phyloP scores from a whole-genome alignment of 176 grass and related monocot genomes.

The Oryza officinalis region DNA sequence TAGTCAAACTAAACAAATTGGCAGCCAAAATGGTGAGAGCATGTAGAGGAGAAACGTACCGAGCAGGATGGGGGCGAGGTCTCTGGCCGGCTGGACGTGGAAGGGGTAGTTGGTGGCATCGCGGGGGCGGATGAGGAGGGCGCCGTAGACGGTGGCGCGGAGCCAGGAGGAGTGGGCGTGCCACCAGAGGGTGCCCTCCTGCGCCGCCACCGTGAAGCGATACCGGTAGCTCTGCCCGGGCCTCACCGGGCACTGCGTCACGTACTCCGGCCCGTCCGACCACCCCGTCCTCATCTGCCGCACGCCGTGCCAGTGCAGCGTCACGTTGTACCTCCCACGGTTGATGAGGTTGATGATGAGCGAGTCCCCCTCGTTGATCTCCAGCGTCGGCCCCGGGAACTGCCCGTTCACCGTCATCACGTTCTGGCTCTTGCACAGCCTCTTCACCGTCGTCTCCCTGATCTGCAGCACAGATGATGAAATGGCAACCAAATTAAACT shows the following conservation, averaged over 20 bases:
- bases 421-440: slow-evolving; percentile 63
- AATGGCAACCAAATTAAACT: no score
- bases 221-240: slow-evolving; percentile 76
- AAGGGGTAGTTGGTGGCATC: slow-evolving; percentile 56
- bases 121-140: slow-evolving; percentile 67
- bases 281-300: slow-evolving; percentile 85
- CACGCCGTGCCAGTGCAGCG: slow-evolving; percentile 82
- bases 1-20: no score
- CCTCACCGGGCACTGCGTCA: slow-evolving; percentile 91
- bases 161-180: slow-evolving; percentile 95
- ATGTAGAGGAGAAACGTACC: slow-evolving; percentile 37
- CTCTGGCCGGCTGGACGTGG: slow-evolving; percentile 29
- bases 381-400: slow-evolving; percentile 79
- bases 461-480: slow-evolving; percentile 33
- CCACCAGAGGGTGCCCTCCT: slow-evolving; percentile 96
- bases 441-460: slow-evolving; percentile 68
- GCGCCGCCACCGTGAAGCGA: slow-evolving; percentile 69
- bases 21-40: no score
- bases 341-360: slow-evolving; percentile 58
- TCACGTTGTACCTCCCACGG: slow-evolving; percentile 67
- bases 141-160: slow-evolving; percentile 83
- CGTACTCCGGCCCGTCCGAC: slow-evolving; percentile 88
- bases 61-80: slow-evolving; percentile 68
- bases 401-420: slow-evolving; percentile 79
- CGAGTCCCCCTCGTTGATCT: slow-evolving; percentile 67